These are phyloP conservation scores for Dianthus caryophyllus DNA, from an alignment of 148 eudicot genomes.

Conservation along the genomic window DNA sequence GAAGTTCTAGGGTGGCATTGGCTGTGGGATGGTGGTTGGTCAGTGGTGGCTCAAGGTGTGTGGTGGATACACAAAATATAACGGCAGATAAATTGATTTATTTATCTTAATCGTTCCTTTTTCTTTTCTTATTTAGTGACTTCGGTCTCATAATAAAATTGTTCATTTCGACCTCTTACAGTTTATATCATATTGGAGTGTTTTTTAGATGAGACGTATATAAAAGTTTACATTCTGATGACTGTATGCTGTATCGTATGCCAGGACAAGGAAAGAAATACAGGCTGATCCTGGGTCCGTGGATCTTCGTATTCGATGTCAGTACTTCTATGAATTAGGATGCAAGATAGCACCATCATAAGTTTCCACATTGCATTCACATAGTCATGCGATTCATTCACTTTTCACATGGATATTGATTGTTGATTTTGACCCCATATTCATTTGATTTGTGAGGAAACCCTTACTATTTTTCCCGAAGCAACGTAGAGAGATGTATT, in stretches of 20 bases:
- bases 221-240: neutral
- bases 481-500: neutral
- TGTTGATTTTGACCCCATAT: neutral
- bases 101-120: too few relatives aligned
- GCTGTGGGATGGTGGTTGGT: too few relatives aligned
- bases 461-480: neutral
- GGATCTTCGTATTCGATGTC: slow-evolving; percentile 66
- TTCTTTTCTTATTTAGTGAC: neutral
- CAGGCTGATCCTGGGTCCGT: slow-evolving; percentile 94
- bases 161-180: neutral
- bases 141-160: neutral
- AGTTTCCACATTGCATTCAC: slow-evolving; percentile 32
- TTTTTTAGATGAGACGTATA: neutral
- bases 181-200: neutral
- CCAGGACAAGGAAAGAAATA: slow-evolving; percentile 89
- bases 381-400: neutral
- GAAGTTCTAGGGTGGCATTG: too few relatives aligned
- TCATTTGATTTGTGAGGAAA: neutral
- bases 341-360: slow-evolving; percentile 71
- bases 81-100: too few relatives aligned
- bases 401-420: neutral
- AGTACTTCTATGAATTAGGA: slow-evolving; percentile 81
- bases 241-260: slow-evolving; percentile 23
- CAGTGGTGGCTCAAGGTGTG: too few relatives aligned
- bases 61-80: too few relatives aligned